phyloP scores from a whole-genome alignment of 2,329 filamentous ascomycete species.

The Ophiostoma angusticollis region DNA sequence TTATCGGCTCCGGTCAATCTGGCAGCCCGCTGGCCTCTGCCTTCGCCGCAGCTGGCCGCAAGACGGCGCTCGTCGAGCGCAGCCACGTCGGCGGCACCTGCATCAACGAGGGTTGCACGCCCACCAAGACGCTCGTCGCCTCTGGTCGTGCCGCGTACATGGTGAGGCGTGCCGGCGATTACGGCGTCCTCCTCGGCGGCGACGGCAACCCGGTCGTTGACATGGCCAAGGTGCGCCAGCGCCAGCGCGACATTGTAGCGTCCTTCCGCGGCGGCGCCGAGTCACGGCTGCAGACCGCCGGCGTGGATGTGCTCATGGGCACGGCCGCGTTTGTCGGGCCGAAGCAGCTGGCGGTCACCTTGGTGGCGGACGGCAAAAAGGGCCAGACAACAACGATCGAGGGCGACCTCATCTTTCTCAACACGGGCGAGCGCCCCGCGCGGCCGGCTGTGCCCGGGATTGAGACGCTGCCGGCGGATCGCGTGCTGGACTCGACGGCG shows the following conservation, averaged over 20 bases:
- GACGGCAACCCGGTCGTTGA: conserved; percentile 25
- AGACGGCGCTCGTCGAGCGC: conserved; percentile 35
- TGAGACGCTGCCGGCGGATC: conserved; percentile 21
- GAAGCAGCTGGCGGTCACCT: conserved; percentile 24
- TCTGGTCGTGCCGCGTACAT: conserved; percentile 37
- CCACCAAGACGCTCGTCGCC: conserved; percentile 44
- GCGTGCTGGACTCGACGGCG: conserved; percentile 33
- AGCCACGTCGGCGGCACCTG: conserved; percentile 38
- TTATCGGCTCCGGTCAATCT: conserved; percentile 41
- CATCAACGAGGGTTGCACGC: conserved; percentile 38
- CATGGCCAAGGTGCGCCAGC: conserved; percentile 35
- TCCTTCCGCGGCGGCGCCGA: conserved; percentile 36
- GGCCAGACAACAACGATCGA: conserved; percentile 17
- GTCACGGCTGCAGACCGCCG: conserved; percentile 16
- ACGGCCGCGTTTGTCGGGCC: conserved; percentile 29
- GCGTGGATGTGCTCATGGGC: conserved; percentile 32
- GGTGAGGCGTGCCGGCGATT: conserved; percentile 27
- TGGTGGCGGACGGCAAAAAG: conserved; percentile 20
- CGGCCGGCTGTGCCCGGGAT: conserved; percentile 26
- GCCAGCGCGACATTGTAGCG: conserved; percentile 40
- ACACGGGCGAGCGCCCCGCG: conserved; percentile 31
- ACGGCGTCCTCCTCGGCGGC: conserved; percentile 26
- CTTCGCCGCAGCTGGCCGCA: conserved; percentile 30
- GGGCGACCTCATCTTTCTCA: conserved; percentile 32
- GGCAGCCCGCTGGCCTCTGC: conserved; percentile 36